phyloP scores from a whole-genome alignment of 2,329 filamentous ascomycete species.

The Dactylella cylindrospora region DNA sequence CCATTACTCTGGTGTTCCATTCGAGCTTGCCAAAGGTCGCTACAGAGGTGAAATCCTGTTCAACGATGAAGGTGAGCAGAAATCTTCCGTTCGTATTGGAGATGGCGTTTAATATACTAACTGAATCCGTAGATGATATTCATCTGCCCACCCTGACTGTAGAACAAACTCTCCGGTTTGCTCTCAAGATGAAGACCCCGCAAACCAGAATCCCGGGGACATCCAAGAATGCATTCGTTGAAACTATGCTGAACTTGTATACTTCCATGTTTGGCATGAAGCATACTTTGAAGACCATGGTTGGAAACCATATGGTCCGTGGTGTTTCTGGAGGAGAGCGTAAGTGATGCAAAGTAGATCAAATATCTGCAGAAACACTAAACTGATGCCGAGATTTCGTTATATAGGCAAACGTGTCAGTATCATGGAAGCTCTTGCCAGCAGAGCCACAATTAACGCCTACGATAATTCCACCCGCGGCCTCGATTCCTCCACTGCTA shows the following conservation, averaged over 20 bases:
- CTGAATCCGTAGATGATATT: slow-evolving; percentile 45
- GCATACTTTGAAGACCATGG: slow-evolving; percentile 72
- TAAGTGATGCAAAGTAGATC: slow-evolving; percentile 54
- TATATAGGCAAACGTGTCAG: slow-evolving; percentile 60
- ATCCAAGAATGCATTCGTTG: slow-evolving; percentile 57
- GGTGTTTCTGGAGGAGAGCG: slow-evolving; percentile 79
- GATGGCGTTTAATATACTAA: neutral
- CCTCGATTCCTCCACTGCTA: slow-evolving; percentile 74
- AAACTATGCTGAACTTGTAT: slow-evolving; percentile 62
- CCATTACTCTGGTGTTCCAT: slow-evolving; percentile 70
- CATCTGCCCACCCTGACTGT: slow-evolving; percentile 75
- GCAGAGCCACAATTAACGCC: slow-evolving; percentile 70
- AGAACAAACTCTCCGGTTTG: slow-evolving; percentile 75
- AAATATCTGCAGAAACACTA: neutral
- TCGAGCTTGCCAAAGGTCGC: slow-evolving; percentile 65
- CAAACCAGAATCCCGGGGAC: slow-evolving; percentile 46
- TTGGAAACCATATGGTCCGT: slow-evolving; percentile 69
- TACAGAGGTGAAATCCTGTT: slow-evolving; percentile 78
- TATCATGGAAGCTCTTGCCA: slow-evolving; percentile 74
- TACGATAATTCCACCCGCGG: slow-evolving; percentile 82
- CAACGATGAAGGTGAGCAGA: slow-evolving; percentile 71
- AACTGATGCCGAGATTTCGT: neutral
- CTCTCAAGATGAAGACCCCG: slow-evolving; percentile 55
- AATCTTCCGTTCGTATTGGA: neutral
- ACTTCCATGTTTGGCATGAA: slow-evolving; percentile 71